Base-by-base conservation (phyloP, 306 rosid genomes). In the Sechiopsis laciniata region DNA sequence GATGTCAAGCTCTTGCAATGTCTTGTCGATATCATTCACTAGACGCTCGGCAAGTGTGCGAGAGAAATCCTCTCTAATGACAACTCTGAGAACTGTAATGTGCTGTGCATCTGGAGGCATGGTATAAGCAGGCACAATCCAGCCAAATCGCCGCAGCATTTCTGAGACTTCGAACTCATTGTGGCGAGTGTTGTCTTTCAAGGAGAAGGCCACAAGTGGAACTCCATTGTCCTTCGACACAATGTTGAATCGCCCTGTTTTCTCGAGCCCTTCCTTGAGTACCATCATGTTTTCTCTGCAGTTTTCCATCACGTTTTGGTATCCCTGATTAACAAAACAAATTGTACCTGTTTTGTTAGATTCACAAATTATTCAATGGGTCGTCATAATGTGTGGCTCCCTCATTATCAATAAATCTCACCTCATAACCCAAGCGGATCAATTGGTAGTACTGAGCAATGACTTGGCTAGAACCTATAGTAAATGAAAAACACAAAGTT, bases 61-160 rank as follows among this genome's bases (percentile, higher is more conserved):
- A 0, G 98, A 88, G 16, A 93, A 93, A 80, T 93, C 98, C 61
- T 90, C 98, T 57, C 98, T 74, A 57, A 93, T 88, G 16, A 93
- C 98, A 0, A 93, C 96, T 0, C 98, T 90, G 2, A 93, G 81
- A 55, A 93, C 98, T 0, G 98, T 93, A 40, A 93, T 72, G 20
- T 83, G 87, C 26, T 93, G 91, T 0, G 98, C 97, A 19, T 93
- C 87, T 0, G 98, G 88, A 0, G 98, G 96, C 98, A 93, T 93
- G 55, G 93, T 85, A 81, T 93, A 93, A 5, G 98, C 98, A 0
- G 98, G 98, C 46, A 93, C 96, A 2, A 93, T 93, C 98, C 98
- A 93, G 0, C 98, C 98, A 26, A 78, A 90, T 40, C 98, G 91
- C 8, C 95, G 71, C 50, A 93, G 56, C 60, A 78, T 19, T 74